These are phyloP conservation scores for Lichtheimia corymbifera DNA, from an alignment of 371 early-diverging fungal genomes.

Conservation along the genomic window DNA sequence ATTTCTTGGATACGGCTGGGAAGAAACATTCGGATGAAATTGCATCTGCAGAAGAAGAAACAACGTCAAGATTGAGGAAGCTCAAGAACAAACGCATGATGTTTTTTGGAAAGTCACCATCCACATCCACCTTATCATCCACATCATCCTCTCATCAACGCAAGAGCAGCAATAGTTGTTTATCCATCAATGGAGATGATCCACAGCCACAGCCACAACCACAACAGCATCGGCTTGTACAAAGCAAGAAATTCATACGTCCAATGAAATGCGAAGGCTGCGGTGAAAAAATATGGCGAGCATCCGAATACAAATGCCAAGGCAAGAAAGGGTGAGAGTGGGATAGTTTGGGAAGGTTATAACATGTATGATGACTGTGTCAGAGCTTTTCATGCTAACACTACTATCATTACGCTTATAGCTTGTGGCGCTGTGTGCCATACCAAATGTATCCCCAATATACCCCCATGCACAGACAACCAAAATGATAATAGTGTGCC, in stretches of 20 bases:
- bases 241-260: constrained; percentile 20
- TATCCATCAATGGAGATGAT: background rate
- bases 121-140: too few relatives aligned
- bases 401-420: background rate
- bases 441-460: background rate
- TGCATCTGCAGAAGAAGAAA: background rate
- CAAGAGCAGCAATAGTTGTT: background rate
- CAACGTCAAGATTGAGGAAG: background rate
- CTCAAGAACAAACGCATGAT: background rate
- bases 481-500: too few relatives aligned
- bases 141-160: too few relatives aligned
- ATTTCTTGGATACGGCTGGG: constrained; percentile 15
- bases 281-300: constrained; percentile 77
- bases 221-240: background rate
- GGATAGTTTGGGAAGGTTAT: background rate
- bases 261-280: constrained; percentile 76
- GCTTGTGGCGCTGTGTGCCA: constrained; percentile 6
- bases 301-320: constrained; percentile 68
- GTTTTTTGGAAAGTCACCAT: background rate
- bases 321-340: constrained; percentile 23
- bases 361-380: background rate
- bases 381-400: background rate
- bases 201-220: background rate
- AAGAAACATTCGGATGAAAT: background rate
- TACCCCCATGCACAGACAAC: background rate